Base-by-base conservation (phyloP, 768 basidiomycete genomes). In the Phanerochaete sordida region DNA sequence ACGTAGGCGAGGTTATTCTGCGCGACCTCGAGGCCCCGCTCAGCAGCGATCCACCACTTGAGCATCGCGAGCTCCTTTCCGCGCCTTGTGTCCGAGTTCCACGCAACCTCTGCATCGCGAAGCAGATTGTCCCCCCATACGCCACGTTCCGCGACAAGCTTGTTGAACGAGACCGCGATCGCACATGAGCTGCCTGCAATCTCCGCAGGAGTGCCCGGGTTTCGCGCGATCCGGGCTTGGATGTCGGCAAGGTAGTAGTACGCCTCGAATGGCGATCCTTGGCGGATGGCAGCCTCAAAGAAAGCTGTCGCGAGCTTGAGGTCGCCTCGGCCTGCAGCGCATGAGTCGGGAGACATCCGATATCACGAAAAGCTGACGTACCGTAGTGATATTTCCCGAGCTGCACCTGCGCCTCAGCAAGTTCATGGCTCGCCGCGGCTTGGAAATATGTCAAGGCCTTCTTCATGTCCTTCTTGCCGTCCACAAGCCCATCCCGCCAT, bases 1-100 rank as follows among this genome's bases (percentile, higher is more conserved):
- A 94, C 80, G 72, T 86, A 95, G 0, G 95, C 97, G 19, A 99
- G 76, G 68, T 99, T 98, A 68, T 94, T 98, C 76, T 98, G 96
- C 1, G 93, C 95, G 27, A 87, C 80, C 73, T 99, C 97, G 27
- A 83, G 88, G 0, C 97, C 97, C 61, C 91, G 76, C 76, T 99
- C 97, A 9, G 93, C 93, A 31, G 94, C 93, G 53, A 97, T 83
- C 90, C 88, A 93, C 93, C 97, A 99, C 50, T 90, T 87, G 31
- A 98, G 75, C 75, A 98, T 86, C 2, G 96, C 96, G 55, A 84
- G 81, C 64, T 93, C 87, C 68, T 86, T 87, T 31, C 90, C 91
- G 46, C 84, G 77, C 43, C 88, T 86, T 1, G 84, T 83, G 12
- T 82, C 84, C 31, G 85, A 80, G 70, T 79, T 78, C 92, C 92